Evolutionary conservation across 352 stramenopile genomes (phyloP), one percentile per base, ranked within the genome.

Genomic region (Pythium pectinolyticum): DNA sequence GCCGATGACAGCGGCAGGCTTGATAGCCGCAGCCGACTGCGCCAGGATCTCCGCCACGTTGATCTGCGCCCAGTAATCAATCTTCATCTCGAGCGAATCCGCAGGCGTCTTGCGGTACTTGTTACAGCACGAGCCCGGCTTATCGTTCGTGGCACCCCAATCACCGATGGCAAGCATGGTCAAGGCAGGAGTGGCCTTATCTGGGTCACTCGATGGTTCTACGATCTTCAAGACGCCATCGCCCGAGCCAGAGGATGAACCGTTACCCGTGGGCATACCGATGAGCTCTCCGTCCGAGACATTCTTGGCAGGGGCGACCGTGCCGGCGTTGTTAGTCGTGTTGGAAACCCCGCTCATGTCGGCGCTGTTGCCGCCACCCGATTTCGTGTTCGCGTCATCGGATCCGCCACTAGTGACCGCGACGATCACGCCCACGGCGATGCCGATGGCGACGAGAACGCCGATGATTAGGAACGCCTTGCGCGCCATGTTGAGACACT

Each of bases 141-240:
- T 92, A 72, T 93, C 84, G 8, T 84, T 92, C 28, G 86, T 95
- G 8, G 84, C 86, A 1, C 86, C 86, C 86, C 86, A 95, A 64
- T 95, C 86, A 20, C 86, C 86, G 50, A 95, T 89, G 17, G 86
- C 86, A n/a, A 95, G 71, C 79, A 95, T 91, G 2, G 86, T 89
- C 15, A 94, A 74, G 5, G 82, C 81, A 0, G 67, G 55, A 31
- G 30, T 40, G 58, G 60, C 64, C 61, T 69, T 70, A 12, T 89
- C 81, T 0, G 83, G 83, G 57, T 92, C 76, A 45, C 77, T 89
- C 0, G 65, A 74, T 5, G 83, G 83, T 32, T 92, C 83, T 19
- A 60, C 53, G 41, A 62, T 65, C 53, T 64, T 61, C 22, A 48
- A 11, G 35, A 54, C 62, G 22, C 49, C 61, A 20, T 61, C 70